Evolutionary conservation across 2,329 filamentous ascomycete genomes (phyloP).

Genomic region (Fonsecaea nubica): DNA sequence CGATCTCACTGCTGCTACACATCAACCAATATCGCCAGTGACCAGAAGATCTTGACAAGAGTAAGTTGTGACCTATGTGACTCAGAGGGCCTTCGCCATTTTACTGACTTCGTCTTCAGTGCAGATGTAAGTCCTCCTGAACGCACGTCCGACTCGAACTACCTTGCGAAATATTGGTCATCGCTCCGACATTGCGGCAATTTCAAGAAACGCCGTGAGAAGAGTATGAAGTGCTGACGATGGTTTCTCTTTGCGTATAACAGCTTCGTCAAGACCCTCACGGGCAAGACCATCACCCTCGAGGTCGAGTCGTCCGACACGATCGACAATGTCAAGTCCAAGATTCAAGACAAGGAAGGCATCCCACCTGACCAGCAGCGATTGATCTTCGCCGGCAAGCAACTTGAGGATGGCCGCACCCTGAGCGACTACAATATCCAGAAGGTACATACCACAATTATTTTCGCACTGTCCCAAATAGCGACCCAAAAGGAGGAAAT

Average conservation of each 20-base stretch:
- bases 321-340: conserved; percentile 99
- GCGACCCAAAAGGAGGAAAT: not conserved
- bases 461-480: conserved; percentile 13
- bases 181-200: conserved; percentile 42
- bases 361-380: conserved; percentile 98
- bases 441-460: conserved; percentile 70
- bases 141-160: conserved; percentile 31
- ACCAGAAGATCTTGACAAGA: conserved; percentile 39
- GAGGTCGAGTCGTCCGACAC: conserved; percentile 99
- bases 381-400: conserved; percentile 98
- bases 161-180: conserved; percentile 14
- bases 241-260: conserved; percentile 21
- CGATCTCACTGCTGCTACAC: conserved; percentile 17
- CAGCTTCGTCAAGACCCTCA: conserved; percentile 99
- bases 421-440: conserved; percentile 99
- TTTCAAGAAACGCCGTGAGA: conserved; percentile 32
- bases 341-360: conserved; percentile 99
- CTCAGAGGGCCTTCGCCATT: not conserved
- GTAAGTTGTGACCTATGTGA: conserved; percentile 23
- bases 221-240: conserved; percentile 18
- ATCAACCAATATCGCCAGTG: conserved; percentile 27
- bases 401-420: conserved; percentile 97
- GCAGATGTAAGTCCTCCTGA: conserved; percentile 77
- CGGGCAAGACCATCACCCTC: conserved; percentile 99
- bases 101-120: conserved; percentile 59